These are phyloP conservation scores for Acanthamoeba rhysodes DNA, from an alignment of 208 protist species.

Conservation along the genomic window DNA sequence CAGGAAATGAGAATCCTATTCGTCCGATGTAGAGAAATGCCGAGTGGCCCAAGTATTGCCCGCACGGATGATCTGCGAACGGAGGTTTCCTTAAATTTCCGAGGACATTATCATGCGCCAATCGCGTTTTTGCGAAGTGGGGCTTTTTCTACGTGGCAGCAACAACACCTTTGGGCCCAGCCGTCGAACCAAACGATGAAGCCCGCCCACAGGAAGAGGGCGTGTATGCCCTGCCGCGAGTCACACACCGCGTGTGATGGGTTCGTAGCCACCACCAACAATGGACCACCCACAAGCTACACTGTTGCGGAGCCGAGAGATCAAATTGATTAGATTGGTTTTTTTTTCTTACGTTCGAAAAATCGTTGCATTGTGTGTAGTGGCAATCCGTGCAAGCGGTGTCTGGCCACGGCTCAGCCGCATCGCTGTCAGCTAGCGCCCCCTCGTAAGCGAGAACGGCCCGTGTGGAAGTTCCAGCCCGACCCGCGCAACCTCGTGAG, in stretches of 20 bases:
- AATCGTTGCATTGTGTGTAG: not conserved
- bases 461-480: constrained; percentile 59
- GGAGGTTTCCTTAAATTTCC: not conserved
- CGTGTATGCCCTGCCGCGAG: constrained; percentile 4
- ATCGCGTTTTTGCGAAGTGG: too few species aligned
- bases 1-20: too few species aligned
- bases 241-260: constrained; percentile 30
- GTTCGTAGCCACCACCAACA: not conserved
- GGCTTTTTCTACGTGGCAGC: too few species aligned
- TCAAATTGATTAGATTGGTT: not conserved
- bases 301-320: too few species aligned
- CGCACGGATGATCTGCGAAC: too few species aligned
- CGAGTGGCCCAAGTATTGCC: too few species aligned
- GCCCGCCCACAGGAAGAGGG: constrained; percentile 26
- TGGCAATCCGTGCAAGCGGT: constrained; percentile 19
- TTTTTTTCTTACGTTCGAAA: too few species aligned
- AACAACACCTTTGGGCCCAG: too few species aligned
- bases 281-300: not conserved
- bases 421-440: constrained; percentile 11
- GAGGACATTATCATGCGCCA: too few species aligned
- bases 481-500: not conserved
- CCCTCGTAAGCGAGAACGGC: not conserved
- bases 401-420: not conserved
- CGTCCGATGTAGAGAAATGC: too few species aligned
- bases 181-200: not conserved